Evolutionary conservation across 2,329 filamentous ascomycete species (phyloP).

Genomic region (Phaeosphaeria sp.): DNA sequence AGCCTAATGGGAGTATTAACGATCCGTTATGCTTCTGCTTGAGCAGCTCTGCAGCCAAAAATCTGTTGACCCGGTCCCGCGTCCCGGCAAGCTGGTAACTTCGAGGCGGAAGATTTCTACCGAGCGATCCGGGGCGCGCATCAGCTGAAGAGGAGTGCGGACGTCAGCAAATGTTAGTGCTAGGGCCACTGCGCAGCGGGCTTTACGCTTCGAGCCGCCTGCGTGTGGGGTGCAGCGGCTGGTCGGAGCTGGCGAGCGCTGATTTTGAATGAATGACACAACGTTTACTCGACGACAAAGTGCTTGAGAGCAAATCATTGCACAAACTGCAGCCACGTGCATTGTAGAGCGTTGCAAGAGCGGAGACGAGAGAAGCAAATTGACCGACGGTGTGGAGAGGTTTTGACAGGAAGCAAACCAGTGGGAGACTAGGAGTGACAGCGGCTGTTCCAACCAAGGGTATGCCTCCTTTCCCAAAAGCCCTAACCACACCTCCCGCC

Average conservation of each 20-base stretch:
- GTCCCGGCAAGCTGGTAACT: slow-evolving; percentile 14
- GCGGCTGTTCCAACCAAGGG: not conserved
- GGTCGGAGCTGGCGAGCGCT: not conserved
- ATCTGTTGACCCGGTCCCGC: not conserved
- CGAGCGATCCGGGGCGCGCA: slow-evolving; percentile 15
- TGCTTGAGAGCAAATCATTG: not conserved
- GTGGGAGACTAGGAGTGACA: slow-evolving; percentile 16
- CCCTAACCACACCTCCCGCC: not conserved
- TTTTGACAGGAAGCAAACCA: slow-evolving; percentile 4
- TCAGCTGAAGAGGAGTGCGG: slow-evolving; percentile 7
- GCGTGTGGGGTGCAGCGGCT: slow-evolving; percentile 4
- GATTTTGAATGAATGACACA: not conserved
- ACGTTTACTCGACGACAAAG: not conserved
- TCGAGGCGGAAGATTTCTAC: slow-evolving; percentile 14
- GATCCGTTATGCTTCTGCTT: slow-evolving; percentile 9
- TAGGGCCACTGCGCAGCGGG: not conserved
- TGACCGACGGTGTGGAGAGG: not conserved
- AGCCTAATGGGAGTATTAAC: not conserved
- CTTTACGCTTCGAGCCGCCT: not conserved
- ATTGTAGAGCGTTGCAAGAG: slow-evolving; percentile 9
- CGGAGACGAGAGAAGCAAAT: slow-evolving; percentile 3
- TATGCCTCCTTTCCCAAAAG: not conserved
- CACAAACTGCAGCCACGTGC: slow-evolving; percentile 7
- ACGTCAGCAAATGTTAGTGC: not conserved
- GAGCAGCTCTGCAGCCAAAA: slow-evolving; percentile 4